A percentile compares a stretch with the other conserved stretches of the same genome.
phyloP scores from a whole-genome alignment of 129 eudicot species.

The Arctium lappa region DNA sequence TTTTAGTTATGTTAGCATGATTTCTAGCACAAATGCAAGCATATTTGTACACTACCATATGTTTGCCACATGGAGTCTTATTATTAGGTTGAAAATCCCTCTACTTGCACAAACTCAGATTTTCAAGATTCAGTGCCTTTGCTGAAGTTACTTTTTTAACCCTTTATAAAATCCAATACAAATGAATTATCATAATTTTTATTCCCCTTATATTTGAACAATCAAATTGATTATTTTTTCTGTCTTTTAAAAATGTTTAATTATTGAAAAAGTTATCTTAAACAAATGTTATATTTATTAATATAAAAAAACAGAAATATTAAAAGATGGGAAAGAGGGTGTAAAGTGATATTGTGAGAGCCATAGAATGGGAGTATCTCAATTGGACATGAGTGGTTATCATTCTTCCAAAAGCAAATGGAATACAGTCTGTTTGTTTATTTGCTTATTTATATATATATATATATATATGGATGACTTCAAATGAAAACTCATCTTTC shows the following conservation, averaged over 20 bases:
- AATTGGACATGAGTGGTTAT: constrained; percentile 29
- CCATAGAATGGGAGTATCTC: constrained; percentile 18
- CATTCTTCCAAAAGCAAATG: constrained; percentile 19
- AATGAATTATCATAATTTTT: neutral
- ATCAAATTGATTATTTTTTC: neutral
- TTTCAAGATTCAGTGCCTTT: neutral
- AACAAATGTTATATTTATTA: neutral
- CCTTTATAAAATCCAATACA: neutral
- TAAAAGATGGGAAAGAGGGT: constrained; percentile 1
- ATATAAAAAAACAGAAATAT: neutral
- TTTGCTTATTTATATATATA: neutral
- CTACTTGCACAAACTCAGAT: neutral
- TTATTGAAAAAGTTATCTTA: neutral
- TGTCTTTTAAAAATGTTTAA: neutral
- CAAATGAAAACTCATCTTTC: too few species aligned
- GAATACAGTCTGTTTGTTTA: constrained; percentile 32
- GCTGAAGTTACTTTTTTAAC: neutral
- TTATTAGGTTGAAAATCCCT: neutral
- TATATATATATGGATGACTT: too few species aligned
- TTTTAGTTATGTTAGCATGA: neutral
- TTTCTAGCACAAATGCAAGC: neutral
- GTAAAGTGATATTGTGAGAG: constrained; percentile 16
- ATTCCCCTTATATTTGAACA: neutral
- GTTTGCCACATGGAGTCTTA: constrained; percentile 3
- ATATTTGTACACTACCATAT: constrained; percentile 4